Evolutionary conservation across 352 stramenopile genomes (phyloP), one percentile per base, ranked within the genome.

Genomic region (Thalassiosira ordinaria): DNA sequence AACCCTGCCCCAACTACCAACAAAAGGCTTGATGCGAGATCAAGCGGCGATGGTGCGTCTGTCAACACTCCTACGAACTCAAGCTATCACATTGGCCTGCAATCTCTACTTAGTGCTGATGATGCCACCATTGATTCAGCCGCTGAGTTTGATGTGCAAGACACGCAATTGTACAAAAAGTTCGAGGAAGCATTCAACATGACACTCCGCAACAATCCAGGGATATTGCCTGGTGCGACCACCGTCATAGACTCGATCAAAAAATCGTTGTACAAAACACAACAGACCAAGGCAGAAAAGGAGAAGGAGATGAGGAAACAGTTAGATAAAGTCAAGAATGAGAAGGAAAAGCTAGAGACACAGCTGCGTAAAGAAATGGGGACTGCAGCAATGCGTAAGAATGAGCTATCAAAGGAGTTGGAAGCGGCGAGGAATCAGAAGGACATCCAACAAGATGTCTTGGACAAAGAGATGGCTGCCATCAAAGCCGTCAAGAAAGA

Each of bases 131-230:
- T 62, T 24, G 52, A 68, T 41, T 53, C 33, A 8, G 29, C 18
- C 8, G 52, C 55, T 16, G 71, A 47, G 16, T 16, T 20, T 16
- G 39, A 26, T 44, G 27, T 66, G 24, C 31, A 44, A 27, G 62
- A 74, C 13, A 68, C 61, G 3, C 24, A 67, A 18, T 39, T 80
- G 18, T 80, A 57, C 27, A 29, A 51, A 67, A 73, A 74, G 44
- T 73, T 79, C 53, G 31, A 66, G n/a, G 35, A 72, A 13, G 70
- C 70, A 27, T 79, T 79, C 20, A 55, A 64, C 47, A 35, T 52
- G 5, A 79, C 70, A 13, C n/a, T 79, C 9, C n/a, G 29, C 18
- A 66, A 65, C 24, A 79, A 79, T 59, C 70, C 70, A 3, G 51
- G 35, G 16, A 66, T 79, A 39, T 49, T 79, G 18, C 70, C 70